A percentile compares a stretch with the other conserved stretches of the same genome.
Evolutionary conservation across 1,284 basidiomycete species (phyloP).

Genomic region (Ceraceosorus guamensis): DNA sequence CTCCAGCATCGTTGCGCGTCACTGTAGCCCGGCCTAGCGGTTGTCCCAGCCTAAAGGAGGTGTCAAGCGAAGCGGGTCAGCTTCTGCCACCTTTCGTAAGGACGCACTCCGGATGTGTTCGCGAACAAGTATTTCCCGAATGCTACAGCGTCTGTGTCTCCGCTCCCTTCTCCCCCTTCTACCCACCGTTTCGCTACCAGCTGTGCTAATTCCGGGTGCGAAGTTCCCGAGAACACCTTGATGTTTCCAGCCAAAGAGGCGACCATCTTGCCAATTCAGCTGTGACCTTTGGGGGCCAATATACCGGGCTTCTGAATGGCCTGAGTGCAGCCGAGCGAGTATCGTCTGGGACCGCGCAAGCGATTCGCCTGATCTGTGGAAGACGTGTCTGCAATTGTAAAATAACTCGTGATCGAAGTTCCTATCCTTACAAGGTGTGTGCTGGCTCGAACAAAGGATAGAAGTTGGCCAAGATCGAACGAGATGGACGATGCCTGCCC

Average conservation of each 20-base stretch:
- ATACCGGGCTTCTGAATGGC: too few species aligned
- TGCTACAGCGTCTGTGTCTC: background rate
- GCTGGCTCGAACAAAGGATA: too few species aligned
- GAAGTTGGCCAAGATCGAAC: too few species aligned
- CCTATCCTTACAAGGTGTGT: too few species aligned
- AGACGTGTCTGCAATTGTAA: too few species aligned
- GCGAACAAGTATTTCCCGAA: background rate
- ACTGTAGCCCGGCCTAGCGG: constrained; percentile 58
- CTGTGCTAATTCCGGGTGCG: constrained; percentile 86
- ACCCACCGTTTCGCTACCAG: constrained; percentile 80
- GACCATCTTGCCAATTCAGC: too few species aligned
- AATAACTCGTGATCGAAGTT: too few species aligned
- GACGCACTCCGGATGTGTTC: background rate
- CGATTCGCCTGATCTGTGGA: too few species aligned
- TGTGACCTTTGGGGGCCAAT: too few species aligned
- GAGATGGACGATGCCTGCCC: too few species aligned
- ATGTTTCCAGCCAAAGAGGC: constrained; percentile 16
- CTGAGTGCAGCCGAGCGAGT: too few species aligned
- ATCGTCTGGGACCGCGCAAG: too few species aligned
- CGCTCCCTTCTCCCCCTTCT: background rate
- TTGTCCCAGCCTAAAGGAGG: constrained; percentile 29
- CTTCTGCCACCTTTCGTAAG: background rate
- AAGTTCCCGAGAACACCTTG: constrained; percentile 37
- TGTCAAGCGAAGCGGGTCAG: background rate
- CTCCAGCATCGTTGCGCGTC: constrained; percentile 80